Evolutionary conservation across 345 rosid genomes (phyloP).

Genomic region (Zanthoxylum bungeanum): DNA sequence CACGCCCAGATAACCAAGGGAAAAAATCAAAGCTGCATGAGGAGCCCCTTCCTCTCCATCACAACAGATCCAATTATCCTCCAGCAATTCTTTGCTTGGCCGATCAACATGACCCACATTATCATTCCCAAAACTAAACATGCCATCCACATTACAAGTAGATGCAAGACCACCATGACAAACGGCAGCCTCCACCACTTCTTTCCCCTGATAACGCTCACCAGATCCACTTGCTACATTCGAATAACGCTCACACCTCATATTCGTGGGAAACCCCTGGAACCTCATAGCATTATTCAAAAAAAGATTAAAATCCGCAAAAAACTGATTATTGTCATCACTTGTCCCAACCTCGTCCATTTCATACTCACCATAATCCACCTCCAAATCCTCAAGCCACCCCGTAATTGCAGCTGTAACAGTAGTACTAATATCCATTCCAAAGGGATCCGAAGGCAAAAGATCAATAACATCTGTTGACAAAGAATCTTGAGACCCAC

Average conservation of each 20-base stretch:
- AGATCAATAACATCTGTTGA: conserved; percentile 78
- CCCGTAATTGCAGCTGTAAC: conserved; percentile 80
- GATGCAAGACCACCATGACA: conserved; percentile 17
- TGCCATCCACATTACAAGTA: conserved; percentile 34
- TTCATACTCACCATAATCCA: conserved; percentile 46
- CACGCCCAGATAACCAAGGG: conserved; percentile 59
- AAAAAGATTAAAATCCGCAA: conserved; percentile 73
- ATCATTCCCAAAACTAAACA: conserved; percentile 26
- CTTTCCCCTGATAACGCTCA: conserved; percentile 27
- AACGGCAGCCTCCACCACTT: conserved; percentile 26
- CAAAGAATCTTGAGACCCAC: conserved; percentile 62
- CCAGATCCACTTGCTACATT: conserved; percentile 27
- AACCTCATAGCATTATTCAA: conserved; percentile 80
- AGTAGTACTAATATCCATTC: conserved; percentile 79
- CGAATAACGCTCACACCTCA: conserved; percentile 22
- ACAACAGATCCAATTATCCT: conserved; percentile 17
- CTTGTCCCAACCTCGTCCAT: conserved; percentile 38
- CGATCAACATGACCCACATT: conserved; percentile 19
- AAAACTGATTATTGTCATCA: conserved; percentile 51
- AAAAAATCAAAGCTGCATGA: conserved; percentile 55
- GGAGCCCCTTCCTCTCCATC: conserved; percentile 40
- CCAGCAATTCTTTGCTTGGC: conserved; percentile 21
- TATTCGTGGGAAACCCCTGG: conserved; percentile 46
- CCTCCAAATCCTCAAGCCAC: conserved; percentile 89
- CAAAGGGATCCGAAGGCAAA: conserved; percentile 94